phyloP scores from a whole-genome alignment of 495 filamentous ascomycete species.

The Penicillium antarcticum region DNA sequence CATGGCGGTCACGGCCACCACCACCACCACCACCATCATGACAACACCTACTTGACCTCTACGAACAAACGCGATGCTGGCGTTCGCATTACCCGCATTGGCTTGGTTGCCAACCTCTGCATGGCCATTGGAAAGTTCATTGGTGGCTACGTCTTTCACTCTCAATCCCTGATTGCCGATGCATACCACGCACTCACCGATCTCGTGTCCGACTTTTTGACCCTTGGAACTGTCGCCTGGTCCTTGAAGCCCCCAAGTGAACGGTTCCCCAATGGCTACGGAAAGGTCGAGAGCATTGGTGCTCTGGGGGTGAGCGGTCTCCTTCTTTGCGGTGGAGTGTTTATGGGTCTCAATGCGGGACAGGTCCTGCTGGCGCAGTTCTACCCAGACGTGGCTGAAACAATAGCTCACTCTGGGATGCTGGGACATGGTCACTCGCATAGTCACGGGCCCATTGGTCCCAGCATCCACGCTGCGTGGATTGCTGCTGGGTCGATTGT shows the following conservation, averaged over 20 bases:
- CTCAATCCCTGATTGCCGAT: constrained; percentile 89
- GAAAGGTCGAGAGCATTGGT: constrained; percentile 95
- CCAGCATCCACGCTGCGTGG: constrained; percentile 92
- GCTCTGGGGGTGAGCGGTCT: constrained; percentile 89
- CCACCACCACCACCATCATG: constrained; percentile 65
- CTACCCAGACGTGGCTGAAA: constrained; percentile 67
- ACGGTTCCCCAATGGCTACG: constrained; percentile 84
- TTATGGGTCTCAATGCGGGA: constrained; percentile 81
- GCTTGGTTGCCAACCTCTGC: constrained; percentile 83
- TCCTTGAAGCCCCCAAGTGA: constrained; percentile 78
- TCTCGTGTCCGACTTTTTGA: constrained; percentile 90
- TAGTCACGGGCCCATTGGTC: constrained; percentile 60
- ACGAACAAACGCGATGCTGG: constrained; percentile 88
- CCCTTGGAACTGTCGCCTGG: constrained; percentile 88
- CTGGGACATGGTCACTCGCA: constrained; percentile 57
- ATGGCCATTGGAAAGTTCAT: constrained; percentile 93
- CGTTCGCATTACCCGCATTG: constrained; percentile 90
- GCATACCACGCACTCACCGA: constrained; percentile 94
- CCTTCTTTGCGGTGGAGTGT: constrained; percentile 79
- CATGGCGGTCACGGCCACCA: constrained; percentile 31
- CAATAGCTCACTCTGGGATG: constrained; percentile 54
- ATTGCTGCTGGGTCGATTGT: constrained; percentile 86
- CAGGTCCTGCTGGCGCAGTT: constrained; percentile 75
- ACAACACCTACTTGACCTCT: constrained; percentile 86
- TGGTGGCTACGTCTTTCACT: constrained; percentile 91